Percentiles rank a stretch among this genome's conserved stretches.
Conservation (phyloP, 768 basidiomycete genomes). For the Gelatoporia subvermispora region DNA sequence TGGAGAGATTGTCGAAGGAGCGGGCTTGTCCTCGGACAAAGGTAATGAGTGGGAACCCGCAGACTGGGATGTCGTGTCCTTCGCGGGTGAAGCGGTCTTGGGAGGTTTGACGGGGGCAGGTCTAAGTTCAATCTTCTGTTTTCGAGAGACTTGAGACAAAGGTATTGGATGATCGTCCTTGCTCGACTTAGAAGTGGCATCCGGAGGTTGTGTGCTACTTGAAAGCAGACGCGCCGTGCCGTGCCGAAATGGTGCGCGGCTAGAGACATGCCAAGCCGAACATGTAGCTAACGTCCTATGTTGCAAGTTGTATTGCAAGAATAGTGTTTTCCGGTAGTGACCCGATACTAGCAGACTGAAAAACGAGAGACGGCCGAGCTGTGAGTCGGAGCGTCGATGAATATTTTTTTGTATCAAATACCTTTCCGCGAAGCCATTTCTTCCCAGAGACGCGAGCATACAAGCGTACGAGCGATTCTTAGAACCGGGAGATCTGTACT, state of each 20-base stretch:
- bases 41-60: conserved; percentile 14
- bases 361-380: not conserved
- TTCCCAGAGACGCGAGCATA: conserved; percentile 36
- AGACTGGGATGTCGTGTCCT: conserved; percentile 11
- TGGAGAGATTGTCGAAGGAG: conserved; percentile 7
- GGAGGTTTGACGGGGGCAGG: conserved; percentile 56
- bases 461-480: not conserved
- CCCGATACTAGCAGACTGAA: conserved; percentile 12
- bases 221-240: conserved; percentile 14
- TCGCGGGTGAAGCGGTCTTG: conserved; percentile 23
- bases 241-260: not conserved
- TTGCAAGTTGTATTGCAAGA: conserved; percentile 1
- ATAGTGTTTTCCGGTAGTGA: not conserved
- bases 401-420: conserved; percentile 9
- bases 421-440: conserved; percentile 37
- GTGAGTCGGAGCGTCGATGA: not conserved
- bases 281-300: not conserved
- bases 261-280: conserved; percentile 3
- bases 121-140: conserved; percentile 52
- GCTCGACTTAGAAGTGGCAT: conserved; percentile 8
- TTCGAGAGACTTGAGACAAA: conserved; percentile 24
- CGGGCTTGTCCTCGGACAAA: conserved; percentile 15
- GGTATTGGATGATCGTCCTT: conserved; percentile 19
- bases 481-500: no score
- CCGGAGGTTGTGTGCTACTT: conserved; percentile 24